These are phyloP conservation scores for Suhomyces kilbournensis DNA, from an alignment of 805 yeast genomes.

Conservation along the genomic window DNA sequence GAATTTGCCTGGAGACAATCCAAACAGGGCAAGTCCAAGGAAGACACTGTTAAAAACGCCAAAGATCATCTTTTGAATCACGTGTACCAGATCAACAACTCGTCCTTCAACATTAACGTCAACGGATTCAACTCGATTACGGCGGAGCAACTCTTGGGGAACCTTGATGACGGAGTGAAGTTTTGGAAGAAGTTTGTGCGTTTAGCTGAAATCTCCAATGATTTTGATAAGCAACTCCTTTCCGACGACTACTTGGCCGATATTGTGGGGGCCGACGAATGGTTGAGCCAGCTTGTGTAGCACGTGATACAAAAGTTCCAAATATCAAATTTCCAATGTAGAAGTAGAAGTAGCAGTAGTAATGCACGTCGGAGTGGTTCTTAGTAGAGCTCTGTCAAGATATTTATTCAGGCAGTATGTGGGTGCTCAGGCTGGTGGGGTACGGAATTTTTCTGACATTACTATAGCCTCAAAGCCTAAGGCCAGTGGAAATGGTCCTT, in stretches of 20 bases:
- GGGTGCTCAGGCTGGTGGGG: background rate
- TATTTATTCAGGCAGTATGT: background rate
- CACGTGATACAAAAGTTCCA: background rate
- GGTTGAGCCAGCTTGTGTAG: conserved; percentile 24
- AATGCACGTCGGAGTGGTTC: background rate
- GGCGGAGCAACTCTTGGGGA: conserved; percentile 26
- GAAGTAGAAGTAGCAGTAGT: background rate
- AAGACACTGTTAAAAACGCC: conserved; percentile 24
- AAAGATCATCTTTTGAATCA: conserved; percentile 33
- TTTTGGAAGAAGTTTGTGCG: conserved; percentile 36
- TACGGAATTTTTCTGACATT: background rate
- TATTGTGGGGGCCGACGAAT: conserved; percentile 28
- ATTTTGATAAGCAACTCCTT: conserved; percentile 26
- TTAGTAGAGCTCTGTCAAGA: background rate
- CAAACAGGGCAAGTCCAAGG: conserved; percentile 21
- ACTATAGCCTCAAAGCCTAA: conserved; percentile 19
- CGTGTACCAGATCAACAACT: conserved; percentile 36
- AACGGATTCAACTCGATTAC: conserved; percentile 40
- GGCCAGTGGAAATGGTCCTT: conserved; percentile 47
- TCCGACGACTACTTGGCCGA: conserved; percentile 20
- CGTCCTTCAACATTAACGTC: conserved; percentile 41
- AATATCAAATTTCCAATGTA: too few species aligned
- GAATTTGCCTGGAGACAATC: conserved; percentile 36
- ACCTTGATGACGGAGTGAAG: conserved; percentile 29
- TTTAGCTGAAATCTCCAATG: conserved; percentile 23